Conservation (phyloP, 2,329 filamentous ascomycete species). For the Calonectria crousiana region DNA sequence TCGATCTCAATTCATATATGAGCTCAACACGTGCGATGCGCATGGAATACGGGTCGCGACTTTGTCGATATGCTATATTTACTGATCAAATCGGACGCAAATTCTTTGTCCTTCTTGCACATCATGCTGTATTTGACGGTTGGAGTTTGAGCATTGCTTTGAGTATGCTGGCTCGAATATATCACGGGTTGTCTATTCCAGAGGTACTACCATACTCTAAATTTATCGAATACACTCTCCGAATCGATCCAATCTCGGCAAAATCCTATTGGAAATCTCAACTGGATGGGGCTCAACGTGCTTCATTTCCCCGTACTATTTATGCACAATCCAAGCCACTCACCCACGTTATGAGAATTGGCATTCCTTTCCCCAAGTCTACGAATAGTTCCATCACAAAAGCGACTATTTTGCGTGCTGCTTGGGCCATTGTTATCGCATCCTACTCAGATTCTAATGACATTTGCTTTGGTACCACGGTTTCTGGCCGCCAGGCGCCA, state of each 20-base stretch:
- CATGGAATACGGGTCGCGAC: neutral
- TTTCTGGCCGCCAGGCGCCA: constrained; percentile 52
- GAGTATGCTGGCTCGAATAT: neutral
- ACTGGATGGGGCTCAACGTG: constrained; percentile 43
- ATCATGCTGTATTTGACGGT: constrained; percentile 5
- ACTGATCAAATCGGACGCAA: neutral
- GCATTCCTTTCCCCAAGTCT: neutral
- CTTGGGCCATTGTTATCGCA: constrained; percentile 63
- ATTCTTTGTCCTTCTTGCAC: neutral
- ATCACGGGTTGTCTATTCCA: neutral
- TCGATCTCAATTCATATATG: neutral
- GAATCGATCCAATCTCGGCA: neutral
- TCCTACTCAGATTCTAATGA: constrained; percentile 57
- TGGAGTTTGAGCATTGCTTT: neutral
- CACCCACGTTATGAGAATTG: constrained; percentile 51
- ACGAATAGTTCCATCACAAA: constrained; percentile 12
- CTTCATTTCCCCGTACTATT: constrained; percentile 56
- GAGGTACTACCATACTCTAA: neutral
- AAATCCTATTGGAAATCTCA: neutral
- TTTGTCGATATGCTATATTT: neutral
- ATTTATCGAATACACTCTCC: neutral
- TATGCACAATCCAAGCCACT: constrained; percentile 60
- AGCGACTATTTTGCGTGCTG: constrained; percentile 48
- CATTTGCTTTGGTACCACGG: constrained; percentile 57
- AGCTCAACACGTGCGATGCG: neutral